Evolutionary conservation across 2,329 filamentous ascomycete genomes (phyloP), one percentile per base, ranked within the genome.

Genomic region (Pezicula rhizophila): DNA sequence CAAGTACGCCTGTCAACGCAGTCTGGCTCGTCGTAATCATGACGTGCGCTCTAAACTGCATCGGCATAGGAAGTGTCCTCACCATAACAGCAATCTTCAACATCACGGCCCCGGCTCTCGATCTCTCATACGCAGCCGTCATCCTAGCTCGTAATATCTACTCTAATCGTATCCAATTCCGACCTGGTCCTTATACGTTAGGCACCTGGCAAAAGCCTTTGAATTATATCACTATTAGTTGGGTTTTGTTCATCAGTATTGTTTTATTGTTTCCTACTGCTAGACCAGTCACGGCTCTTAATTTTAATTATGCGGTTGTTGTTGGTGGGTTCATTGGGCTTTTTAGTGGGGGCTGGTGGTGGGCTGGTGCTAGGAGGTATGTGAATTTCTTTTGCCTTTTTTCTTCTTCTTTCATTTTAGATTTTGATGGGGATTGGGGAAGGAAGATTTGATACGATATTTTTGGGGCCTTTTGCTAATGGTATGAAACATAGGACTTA

Each of bases 21-120:
- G 80, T 84, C 47, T 84, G 80, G 80, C 75, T 83, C 43, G 77
- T 83, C 40, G 79, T 83, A 2, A 57, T 73, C 52, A 80, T 80
- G 62, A 80, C 78, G 62, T 67, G 60, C 56, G 69, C 66, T 45
- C 66, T 78, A 20, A 73, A 76, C 53, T 64, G 75, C 38, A 78
- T 79, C 52, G 75, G 70, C 2, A 71, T 78, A 39, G 75, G 75
- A 38, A 70, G 66, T 40, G 72, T 69, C 4, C 61, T 72, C 45
- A 78, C 75, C 5, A 77, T 78, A 53, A 69, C 70, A 1, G 72
- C 72, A 1, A 76, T 78, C 45, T 77, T 77, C 61, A 73, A 69
- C 55, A 70, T 78, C 59, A 77, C 74, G 0, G 74, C 75, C 0
- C 74, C 74, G 0, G 74, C 73, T 0, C 64, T 77, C 2, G 75